Percentiles rank a stretch among this genome's conserved stretches.
These are phyloP conservation scores for Rhynchospora breviuscula DNA, from an alignment of 176 grass and related monocot genomes.

Conservation along the genomic window DNA sequence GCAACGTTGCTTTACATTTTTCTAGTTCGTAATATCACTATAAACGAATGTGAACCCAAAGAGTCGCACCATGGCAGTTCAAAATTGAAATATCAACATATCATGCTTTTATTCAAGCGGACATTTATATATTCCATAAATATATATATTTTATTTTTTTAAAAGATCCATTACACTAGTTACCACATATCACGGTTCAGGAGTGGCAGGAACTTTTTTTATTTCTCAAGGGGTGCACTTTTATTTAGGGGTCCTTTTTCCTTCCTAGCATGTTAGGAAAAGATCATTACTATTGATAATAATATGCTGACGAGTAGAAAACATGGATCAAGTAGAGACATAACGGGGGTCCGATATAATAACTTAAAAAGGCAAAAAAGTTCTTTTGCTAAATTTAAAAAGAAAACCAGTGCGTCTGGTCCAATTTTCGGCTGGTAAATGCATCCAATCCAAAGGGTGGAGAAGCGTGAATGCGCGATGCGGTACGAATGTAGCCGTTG, in stretches of 20 bases:
- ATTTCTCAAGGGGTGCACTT: background rate
- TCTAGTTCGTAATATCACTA: background rate
- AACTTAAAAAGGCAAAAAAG: background rate
- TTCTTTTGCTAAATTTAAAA: background rate
- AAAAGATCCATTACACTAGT: background rate
- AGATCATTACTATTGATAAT: background rate
- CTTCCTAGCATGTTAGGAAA: background rate
- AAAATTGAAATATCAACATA: too few species aligned
- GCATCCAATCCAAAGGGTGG: background rate
- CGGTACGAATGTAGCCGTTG: conserved; percentile 6
- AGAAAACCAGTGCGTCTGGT: background rate
- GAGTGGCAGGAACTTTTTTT: too few species aligned
- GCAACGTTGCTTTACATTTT: background rate
- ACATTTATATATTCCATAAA: background rate
- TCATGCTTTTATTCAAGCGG: background rate
- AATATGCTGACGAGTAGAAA: conserved; percentile 15
- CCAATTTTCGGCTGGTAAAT: background rate
- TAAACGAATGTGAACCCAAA: too few species aligned
- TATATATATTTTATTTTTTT: too few species aligned
- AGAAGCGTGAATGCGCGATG: background rate
- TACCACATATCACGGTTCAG: background rate
- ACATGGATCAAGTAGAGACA: conserved; percentile 12
- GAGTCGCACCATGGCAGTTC: too few species aligned
- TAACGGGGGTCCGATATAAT: background rate
- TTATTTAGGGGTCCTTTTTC: background rate